phyloP scores from a whole-genome alignment of 169 alveolate genomes.

The Plasmodium falciparum region DNA sequence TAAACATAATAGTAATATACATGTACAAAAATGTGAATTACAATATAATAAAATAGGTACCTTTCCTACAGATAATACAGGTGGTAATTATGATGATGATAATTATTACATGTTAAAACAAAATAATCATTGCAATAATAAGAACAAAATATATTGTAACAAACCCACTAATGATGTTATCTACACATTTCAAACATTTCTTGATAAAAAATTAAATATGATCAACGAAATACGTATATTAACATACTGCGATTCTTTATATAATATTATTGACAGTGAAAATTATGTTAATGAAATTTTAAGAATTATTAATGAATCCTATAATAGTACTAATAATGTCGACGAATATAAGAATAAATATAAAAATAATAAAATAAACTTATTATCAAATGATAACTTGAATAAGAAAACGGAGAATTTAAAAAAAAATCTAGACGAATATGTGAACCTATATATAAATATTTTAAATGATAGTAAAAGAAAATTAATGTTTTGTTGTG shows the following conservation, averaged over 20 bases:
- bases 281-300: slow-evolving; percentile 55
- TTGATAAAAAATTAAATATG: slow-evolving; percentile 35
- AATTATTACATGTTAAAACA: neutral
- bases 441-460: slow-evolving; percentile 50
- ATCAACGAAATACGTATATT: slow-evolving; percentile 62
- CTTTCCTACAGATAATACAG: no score
- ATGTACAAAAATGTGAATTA: no score
- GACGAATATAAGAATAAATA: neutral
- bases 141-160: neutral
- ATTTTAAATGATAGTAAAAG: slow-evolving; percentile 61
- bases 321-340: neutral
- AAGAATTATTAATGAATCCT: slow-evolving; percentile 41
- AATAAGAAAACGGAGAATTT: slow-evolving; percentile 18
- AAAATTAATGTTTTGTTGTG: slow-evolving; percentile 68
- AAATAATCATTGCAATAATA: neutral
- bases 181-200: slow-evolving; percentile 11
- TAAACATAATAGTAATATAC: neutral
- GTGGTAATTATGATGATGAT: no score
- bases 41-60: no score
- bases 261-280: slow-evolving; percentile 53
- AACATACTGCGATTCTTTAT: slow-evolving; percentile 67
- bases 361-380: neutral
- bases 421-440: slow-evolving; percentile 36
- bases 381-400: slow-evolving; percentile 1
- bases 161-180: slow-evolving; percentile 6